Evolutionary conservation across 2,329 filamentous ascomycete genomes (phyloP).

Genomic region (Fusarium fujikuroi): DNA sequence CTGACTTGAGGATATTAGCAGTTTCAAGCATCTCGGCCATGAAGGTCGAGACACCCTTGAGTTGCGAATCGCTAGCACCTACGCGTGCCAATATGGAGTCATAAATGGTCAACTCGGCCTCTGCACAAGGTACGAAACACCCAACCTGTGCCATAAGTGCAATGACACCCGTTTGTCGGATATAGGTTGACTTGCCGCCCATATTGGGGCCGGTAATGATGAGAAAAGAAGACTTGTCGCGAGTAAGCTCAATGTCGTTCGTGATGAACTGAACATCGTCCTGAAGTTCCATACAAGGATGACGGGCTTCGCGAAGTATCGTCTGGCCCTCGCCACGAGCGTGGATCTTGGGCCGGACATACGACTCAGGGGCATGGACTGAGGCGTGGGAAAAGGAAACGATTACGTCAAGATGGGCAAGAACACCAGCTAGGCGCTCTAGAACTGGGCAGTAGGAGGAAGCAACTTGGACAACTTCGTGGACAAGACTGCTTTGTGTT

Average conservation of each 20-base stretch:
- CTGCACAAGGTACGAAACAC: constrained; percentile 91
- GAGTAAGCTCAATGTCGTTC: constrained; percentile 87
- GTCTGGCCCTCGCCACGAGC: constrained; percentile 88
- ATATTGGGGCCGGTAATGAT: constrained; percentile 99
- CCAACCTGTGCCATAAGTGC: constrained; percentile 97
- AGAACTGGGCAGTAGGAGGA: constrained; percentile 94
- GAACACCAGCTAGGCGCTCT: constrained; percentile 85
- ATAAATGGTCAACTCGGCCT: constrained; percentile 94
- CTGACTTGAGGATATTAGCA: constrained; percentile 96
- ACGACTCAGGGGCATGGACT: constrained; percentile 90
- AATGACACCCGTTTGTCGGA: constrained; percentile 95
- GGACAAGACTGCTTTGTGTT: constrained; percentile 89
- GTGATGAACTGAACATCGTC: constrained; percentile 99
- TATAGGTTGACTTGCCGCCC: constrained; percentile 99
- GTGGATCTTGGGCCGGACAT: constrained; percentile 91
- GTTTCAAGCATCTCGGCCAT: constrained; percentile 99
- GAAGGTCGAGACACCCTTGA: constrained; percentile 98
- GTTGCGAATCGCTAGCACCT: constrained; percentile 93
- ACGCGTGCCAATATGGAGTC: constrained; percentile 97
- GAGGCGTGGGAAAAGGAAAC: constrained; percentile 93
- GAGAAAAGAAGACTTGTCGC: constrained; percentile 85
- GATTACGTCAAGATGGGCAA: constrained; percentile 95
- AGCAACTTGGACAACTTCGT: constrained; percentile 91
- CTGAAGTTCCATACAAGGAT: constrained; percentile 98
- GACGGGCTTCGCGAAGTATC: constrained; percentile 88